Conservation (phyloP, 2,329 filamentous ascomycete genomes). For the Venturia aucupariae region DNA sequence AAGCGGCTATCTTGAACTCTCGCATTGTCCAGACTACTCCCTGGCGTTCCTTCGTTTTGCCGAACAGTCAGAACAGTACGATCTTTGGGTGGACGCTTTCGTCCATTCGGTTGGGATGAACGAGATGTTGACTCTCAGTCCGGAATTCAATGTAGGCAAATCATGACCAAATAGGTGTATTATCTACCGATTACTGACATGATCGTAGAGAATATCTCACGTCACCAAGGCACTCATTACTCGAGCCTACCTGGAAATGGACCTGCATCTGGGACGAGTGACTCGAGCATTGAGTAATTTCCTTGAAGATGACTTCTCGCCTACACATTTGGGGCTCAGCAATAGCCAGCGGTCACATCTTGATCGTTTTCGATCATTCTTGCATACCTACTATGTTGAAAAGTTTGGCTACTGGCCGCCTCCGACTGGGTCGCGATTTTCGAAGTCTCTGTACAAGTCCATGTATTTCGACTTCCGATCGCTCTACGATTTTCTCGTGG, state of each 20-base stretch:
- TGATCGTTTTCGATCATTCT: constrained; percentile 60
- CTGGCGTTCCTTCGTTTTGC: constrained; percentile 59
- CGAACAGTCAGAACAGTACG: constrained; percentile 53
- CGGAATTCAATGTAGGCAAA: constrained; percentile 52
- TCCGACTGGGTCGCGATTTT: constrained; percentile 41
- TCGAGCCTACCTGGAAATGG: constrained; percentile 54
- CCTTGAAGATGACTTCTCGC: constrained; percentile 60
- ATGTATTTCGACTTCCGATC: constrained; percentile 63
- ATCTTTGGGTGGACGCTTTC: constrained; percentile 66
- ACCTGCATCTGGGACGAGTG: constrained; percentile 50
- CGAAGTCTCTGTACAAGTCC: constrained; percentile 47
- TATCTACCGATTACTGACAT: no score
- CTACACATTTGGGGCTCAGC: constrained; percentile 55
- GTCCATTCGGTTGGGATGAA: constrained; percentile 73
- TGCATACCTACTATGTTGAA: constrained; percentile 56
- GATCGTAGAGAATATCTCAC: constrained; percentile 26
- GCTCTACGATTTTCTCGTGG: constrained; percentile 62
- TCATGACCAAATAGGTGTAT: no score
- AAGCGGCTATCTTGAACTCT: constrained; percentile 60
- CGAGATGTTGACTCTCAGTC: constrained; percentile 45
- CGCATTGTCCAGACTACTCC: constrained; percentile 57
- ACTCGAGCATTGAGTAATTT: constrained; percentile 55
- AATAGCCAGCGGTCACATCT: constrained; percentile 55
- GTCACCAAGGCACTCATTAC: constrained; percentile 57
- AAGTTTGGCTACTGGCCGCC: constrained; percentile 68